A percentile compares a stretch with the other conserved stretches of the same genome.
Conservation (phyloP, 1,284 basidiomycete genomes). For the Chondrostereum purpureum region DNA sequence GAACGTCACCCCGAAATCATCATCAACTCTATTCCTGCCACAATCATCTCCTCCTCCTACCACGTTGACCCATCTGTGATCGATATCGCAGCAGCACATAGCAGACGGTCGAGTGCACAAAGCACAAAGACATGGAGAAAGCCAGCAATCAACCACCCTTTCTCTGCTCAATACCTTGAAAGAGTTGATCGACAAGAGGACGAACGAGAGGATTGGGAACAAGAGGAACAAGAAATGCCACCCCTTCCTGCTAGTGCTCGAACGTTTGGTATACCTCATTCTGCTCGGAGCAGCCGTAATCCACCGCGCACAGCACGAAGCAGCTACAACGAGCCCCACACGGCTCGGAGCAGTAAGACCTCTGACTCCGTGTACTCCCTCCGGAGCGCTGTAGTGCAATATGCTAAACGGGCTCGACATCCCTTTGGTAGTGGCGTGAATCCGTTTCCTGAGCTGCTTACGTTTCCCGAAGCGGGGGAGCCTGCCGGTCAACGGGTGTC, state of each 20-base stretch:
- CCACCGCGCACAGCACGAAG: no score
- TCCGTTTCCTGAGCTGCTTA: slow-evolving; percentile 1
- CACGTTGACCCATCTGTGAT: neutral
- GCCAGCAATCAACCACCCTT: slow-evolving; percentile 1
- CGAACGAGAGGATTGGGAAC: no score
- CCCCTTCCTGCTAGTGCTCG: neutral
- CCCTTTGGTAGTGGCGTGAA: neutral
- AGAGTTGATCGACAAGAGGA: neutral
- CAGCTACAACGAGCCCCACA: no score
- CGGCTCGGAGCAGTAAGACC: neutral
- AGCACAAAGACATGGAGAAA: no score
- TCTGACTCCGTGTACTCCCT: neutral
- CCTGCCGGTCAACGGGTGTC: neutral
- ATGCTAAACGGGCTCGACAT: slow-evolving; percentile 1
- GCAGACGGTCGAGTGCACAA: neutral
- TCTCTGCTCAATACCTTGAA: slow-evolving; percentile 1
- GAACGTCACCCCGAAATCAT: neutral
- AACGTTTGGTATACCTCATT: neutral
- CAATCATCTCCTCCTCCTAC: neutral
- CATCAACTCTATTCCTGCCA: neutral
- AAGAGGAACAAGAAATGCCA: neutral
- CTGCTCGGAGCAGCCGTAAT: neutral
- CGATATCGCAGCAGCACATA: neutral
- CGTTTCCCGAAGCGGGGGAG: neutral
- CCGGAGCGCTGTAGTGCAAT: neutral